A percentile compares a stretch with the other conserved stretches of the same genome.
These are phyloP conservation scores for Tephrocybe sp. DNA, from an alignment of 768 basidiomycete species.

Conservation along the genomic window DNA sequence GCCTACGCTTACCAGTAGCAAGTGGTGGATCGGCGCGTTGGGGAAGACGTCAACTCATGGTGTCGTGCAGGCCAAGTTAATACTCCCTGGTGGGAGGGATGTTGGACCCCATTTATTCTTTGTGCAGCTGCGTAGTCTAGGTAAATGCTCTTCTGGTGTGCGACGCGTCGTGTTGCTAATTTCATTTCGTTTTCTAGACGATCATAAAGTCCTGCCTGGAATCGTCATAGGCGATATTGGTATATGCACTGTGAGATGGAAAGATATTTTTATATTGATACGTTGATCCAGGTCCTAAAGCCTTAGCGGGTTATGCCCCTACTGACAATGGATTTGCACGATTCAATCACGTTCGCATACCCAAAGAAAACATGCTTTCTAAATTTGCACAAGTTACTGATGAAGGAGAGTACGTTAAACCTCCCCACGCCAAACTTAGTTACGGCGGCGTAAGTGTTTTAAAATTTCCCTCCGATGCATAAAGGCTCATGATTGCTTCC, in stretches of 20 bases:
- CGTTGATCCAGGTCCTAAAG: conserved; percentile 51
- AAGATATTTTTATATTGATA: not conserved
- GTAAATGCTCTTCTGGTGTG: conserved; percentile 28
- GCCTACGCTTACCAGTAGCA: conserved; percentile 69
- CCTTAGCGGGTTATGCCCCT: conserved; percentile 41
- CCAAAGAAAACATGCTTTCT: conserved; percentile 70
- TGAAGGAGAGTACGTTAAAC: conserved; percentile 60
- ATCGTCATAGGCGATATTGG: conserved; percentile 72
- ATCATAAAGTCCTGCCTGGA: conserved; percentile 58
- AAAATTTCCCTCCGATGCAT: not conserved
- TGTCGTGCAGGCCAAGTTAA: conserved; percentile 71
- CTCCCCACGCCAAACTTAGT: conserved; percentile 71
- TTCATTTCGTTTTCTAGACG: conserved; percentile 35
- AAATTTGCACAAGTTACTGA: conserved; percentile 69
- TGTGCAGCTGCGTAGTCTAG: conserved; percentile 61
- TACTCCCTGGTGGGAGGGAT: conserved; percentile 57
- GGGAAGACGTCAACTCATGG: conserved; percentile 75
- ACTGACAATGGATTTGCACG: conserved; percentile 69
- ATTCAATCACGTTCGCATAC: conserved; percentile 64
- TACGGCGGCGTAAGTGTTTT: conserved; percentile 62
- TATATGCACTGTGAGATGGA: conserved; percentile 3
- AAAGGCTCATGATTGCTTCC: not conserved
- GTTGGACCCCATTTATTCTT: conserved; percentile 77
- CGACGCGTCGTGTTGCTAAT: not conserved
- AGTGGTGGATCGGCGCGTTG: conserved; percentile 82